Percentiles rank a stretch among this genome's conserved stretches.
These are phyloP conservation scores for Quercus ilex DNA, from an alignment of 306 rosid species.

Conservation along the genomic window DNA sequence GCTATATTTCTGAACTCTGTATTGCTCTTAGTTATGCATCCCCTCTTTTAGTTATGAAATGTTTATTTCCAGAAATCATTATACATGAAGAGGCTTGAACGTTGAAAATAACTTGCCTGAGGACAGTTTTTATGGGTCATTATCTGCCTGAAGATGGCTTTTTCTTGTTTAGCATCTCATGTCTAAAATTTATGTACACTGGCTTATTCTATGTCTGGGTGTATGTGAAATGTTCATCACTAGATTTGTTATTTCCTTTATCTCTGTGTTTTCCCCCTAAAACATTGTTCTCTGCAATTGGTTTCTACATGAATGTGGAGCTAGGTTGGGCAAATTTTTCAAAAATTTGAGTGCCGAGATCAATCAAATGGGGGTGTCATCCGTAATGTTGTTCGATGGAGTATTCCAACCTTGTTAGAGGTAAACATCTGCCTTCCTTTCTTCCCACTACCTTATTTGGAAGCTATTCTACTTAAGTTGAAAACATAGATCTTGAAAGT, in stretches of 20 bases:
- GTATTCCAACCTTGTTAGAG: slow-evolving; percentile 80
- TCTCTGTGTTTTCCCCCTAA: not conserved
- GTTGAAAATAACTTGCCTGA: slow-evolving; percentile 1
- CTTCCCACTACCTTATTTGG: not conserved
- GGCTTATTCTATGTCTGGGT: not conserved
- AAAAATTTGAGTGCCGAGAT: slow-evolving; percentile 78
- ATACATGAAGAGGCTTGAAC: not conserved
- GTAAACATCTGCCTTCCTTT: slow-evolving; percentile 35
- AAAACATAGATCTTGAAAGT: not conserved
- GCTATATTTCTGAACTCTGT: slow-evolving; percentile 1
- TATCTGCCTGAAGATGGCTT: slow-evolving; percentile 3
- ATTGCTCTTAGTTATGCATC: not conserved
- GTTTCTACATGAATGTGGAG: slow-evolving; percentile 15
- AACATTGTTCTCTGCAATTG: not conserved
- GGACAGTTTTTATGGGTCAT: not conserved
- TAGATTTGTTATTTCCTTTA: not conserved
- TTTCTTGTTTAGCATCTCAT: not conserved
- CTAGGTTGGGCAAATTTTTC: slow-evolving; percentile 92
- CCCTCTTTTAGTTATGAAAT: not conserved
- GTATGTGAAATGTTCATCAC: not conserved
- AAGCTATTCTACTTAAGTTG: slow-evolving; percentile 5
- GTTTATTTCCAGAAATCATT: not conserved
- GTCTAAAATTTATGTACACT: not conserved
- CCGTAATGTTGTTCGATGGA: slow-evolving; percentile 84
- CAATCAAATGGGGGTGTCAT: slow-evolving; percentile 56